phyloP scores from a whole-genome alignment of 192 early-diverging fungal genomes.

The Paraglomus brasilianum region DNA sequence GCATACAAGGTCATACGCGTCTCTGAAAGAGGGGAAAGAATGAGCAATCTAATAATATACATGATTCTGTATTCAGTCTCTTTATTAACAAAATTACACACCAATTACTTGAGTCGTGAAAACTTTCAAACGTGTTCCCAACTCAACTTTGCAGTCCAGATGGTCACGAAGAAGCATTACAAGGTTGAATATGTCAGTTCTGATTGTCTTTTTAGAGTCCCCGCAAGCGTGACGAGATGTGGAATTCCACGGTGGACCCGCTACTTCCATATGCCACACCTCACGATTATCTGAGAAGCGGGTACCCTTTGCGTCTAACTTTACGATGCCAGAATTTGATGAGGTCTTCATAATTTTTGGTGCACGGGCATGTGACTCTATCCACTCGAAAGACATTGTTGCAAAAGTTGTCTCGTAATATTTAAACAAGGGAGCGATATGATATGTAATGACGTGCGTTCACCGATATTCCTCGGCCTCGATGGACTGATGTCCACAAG shows the following conservation, averaged over 20 bases:
- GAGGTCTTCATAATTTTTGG: constrained; percentile 22
- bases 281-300: constrained; percentile 25
- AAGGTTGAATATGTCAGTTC: constrained; percentile 29
- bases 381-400: constrained; percentile 23
- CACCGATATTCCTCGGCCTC: neutral
- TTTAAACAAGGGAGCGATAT: constrained; percentile 15
- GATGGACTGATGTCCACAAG: neutral
- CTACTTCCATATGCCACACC: constrained; percentile 32
- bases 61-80: neutral
- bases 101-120: constrained; percentile 12
- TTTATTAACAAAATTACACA: neutral
- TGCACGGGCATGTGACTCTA: constrained; percentile 10
- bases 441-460: neutral
- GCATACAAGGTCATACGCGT: constrained; percentile 28
- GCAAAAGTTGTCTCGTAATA: constrained; percentile 25
- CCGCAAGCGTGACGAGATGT: neutral
- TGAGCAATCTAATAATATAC: neutral
- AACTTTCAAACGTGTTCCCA: constrained; percentile 9
- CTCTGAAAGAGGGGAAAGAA: constrained; percentile 11
- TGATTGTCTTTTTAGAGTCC: constrained; percentile 22
- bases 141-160: constrained; percentile 17
- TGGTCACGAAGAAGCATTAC: constrained; percentile 22
- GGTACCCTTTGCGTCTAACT: constrained; percentile 24
- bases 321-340: constrained; percentile 9
- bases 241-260: constrained; percentile 2